Evolutionary conservation across 495 filamentous ascomycete species (phyloP).

Genomic region (Cudoniella acicularis): DNA sequence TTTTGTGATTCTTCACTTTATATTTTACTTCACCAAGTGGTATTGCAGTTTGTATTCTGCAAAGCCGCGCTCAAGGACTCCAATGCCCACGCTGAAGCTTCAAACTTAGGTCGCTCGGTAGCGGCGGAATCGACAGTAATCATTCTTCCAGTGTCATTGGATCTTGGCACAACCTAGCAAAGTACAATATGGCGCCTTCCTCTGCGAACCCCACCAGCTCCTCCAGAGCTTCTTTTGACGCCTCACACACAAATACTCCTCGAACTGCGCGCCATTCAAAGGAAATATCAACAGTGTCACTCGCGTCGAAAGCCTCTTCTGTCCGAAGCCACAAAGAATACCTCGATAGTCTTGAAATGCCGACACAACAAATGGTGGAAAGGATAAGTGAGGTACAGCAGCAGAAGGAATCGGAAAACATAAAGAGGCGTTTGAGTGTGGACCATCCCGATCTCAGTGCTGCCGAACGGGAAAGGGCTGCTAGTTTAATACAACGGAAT

Average conservation of each 20-base stretch:
- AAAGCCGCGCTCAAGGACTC: too few species aligned
- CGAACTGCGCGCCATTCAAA: neutral
- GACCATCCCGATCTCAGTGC: constrained; percentile 7
- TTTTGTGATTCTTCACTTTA: too few species aligned
- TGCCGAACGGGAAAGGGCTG: constrained; percentile 19
- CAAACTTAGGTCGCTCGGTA: too few species aligned
- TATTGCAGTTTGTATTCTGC: too few species aligned
- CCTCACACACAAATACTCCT: neutral
- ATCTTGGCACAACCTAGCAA: too few species aligned
- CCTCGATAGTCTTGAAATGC: constrained; percentile 43
- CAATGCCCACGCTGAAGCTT: too few species aligned
- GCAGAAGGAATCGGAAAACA: constrained; percentile 41
- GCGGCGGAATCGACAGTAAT: too few species aligned
- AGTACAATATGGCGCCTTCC: too few species aligned
- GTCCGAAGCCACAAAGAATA: constrained; percentile 34
- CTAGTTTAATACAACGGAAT: constrained; percentile 24
- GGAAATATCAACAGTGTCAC: constrained; percentile 11
- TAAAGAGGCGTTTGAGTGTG: constrained; percentile 14
- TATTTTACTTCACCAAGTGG: too few species aligned
- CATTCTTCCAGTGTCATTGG: too few species aligned
- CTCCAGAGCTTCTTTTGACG: neutral
- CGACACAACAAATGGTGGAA: constrained; percentile 38
- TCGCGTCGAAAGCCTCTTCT: constrained; percentile 8
- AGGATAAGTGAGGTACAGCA: constrained; percentile 41
- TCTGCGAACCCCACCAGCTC: neutral